These are phyloP conservation scores for Emergomyces africanus DNA, from an alignment of 2,329 filamentous ascomycete species.

Conservation along the genomic window DNA sequence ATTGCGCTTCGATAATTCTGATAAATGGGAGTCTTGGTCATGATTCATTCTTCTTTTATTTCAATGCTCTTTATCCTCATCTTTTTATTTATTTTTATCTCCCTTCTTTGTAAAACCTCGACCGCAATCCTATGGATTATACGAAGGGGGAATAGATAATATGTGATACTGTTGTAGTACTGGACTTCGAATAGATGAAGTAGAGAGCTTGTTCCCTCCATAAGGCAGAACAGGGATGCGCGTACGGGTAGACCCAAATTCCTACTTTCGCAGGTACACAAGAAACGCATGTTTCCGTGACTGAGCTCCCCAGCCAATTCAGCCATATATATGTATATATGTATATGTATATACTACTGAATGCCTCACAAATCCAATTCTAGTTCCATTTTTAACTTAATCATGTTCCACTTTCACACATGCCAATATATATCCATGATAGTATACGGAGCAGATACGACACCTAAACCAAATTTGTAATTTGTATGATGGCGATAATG, in stretches of 20 bases:
- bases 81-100: not conserved
- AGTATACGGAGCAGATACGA: no score
- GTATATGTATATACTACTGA: no score
- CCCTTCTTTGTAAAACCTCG: no score
- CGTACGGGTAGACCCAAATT: no score
- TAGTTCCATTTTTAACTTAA: not conserved
- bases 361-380: not conserved
- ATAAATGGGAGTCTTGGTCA: conserved; percentile 1
- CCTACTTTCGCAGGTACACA: no score
- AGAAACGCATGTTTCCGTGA: no score
- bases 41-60: not conserved
- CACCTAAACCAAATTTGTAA: no score
- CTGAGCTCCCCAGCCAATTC: no score
- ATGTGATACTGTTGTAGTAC: not conserved
- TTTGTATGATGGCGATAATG: no score
- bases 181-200: not conserved
- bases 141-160: not conserved
- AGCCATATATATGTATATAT: no score
- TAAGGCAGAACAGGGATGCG: no score
- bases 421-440: not conserved
- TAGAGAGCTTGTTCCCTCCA: not conserved
- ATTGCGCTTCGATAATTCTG: not conserved
- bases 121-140: not conserved
- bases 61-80: not conserved
- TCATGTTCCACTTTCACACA: not conserved